These are phyloP conservation scores for Leishmania guyanensis DNA, from an alignment of 208 protist genomes.

Conservation along the genomic window DNA sequence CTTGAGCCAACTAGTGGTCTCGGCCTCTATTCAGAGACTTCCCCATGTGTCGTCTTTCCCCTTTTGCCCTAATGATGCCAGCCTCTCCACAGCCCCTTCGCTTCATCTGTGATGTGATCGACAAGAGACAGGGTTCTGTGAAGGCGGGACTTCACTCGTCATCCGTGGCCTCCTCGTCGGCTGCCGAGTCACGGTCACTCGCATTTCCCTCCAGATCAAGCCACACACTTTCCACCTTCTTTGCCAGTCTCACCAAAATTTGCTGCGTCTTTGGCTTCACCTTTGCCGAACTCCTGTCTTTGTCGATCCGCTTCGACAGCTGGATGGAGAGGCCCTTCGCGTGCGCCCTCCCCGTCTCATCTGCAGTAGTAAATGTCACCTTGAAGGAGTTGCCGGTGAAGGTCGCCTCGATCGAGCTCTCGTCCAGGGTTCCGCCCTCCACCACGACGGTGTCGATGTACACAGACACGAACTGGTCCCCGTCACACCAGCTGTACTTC, in stretches of 20 bases:
- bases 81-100: background rate
- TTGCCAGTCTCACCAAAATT: constrained; percentile 64
- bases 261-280: constrained; percentile 57
- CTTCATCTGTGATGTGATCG: background rate
- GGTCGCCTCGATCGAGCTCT: constrained; percentile 39
- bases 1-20: background rate
- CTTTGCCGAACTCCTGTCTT: constrained; percentile 44
- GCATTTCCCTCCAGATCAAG: constrained; percentile 61
- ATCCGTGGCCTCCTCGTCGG: constrained; percentile 3
- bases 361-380: constrained; percentile 38
- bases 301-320: constrained; percentile 60
- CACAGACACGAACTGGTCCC: constrained; percentile 61
- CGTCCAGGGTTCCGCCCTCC: constrained; percentile 42
- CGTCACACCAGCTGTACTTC: constrained; percentile 82
- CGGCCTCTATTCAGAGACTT: too few relatives aligned
- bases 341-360: constrained; percentile 25
- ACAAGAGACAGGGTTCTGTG: background rate
- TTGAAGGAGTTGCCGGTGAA: constrained; percentile 40
- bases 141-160: background rate
- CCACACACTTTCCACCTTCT: constrained; percentile 55
- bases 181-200: constrained; percentile 28
- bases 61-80: background rate
- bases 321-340: constrained; percentile 42
- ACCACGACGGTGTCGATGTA: constrained; percentile 56
- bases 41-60: background rate